Evolutionary conservation across 192 early-diverging fungal genomes (phyloP), one percentile per base, ranked within the genome.

Genomic region (Backusella mclennaniae): DNA sequence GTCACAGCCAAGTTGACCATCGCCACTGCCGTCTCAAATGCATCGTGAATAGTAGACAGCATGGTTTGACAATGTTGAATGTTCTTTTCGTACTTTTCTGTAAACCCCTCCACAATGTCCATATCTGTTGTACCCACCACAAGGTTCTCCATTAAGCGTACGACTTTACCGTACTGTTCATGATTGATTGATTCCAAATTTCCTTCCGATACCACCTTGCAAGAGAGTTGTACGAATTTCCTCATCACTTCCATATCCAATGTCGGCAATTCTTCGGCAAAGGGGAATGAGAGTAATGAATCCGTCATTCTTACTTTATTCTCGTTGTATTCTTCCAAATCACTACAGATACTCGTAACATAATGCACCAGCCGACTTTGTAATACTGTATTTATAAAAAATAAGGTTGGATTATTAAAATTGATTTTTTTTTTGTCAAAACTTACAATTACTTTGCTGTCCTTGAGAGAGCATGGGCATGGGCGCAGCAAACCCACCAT

Each of bases 1-100:
- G 76, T 63, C 1, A 59, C 68, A 8, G 77, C 39, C 66, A 81
- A 49, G 14, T 69, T 52, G 19, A 77, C 46, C 3, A 77, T 36
- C 21, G 53, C 26, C 6, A 42, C 66, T 6, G 44, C 44, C 2
- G 49, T 44, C 21, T 74, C 63, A 14, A 79, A 52, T 36, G 72
- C 77, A 68, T 79, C 19, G 11, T 33, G 23, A 17, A 76, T 38
- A 2, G 0, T 35, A 0, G 44, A 12, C n/a, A 75, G 41, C 36
- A 56, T 29, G 17, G 12, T 0, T 74, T 35, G 11, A 11, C 56
- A 66, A 23, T 35, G 4, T 12, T 46, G 23, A 3, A 67, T 63
- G 3, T 14, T 66, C 41, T 44, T n/a, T 31, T 17, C 8, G 2
- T 75, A n/a, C 19, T 38, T 66, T 72, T 11, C 12, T 19, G 53